Evolutionary conservation across 345 rosid genomes (phyloP).

Genomic region (Populus pruinosa): DNA sequence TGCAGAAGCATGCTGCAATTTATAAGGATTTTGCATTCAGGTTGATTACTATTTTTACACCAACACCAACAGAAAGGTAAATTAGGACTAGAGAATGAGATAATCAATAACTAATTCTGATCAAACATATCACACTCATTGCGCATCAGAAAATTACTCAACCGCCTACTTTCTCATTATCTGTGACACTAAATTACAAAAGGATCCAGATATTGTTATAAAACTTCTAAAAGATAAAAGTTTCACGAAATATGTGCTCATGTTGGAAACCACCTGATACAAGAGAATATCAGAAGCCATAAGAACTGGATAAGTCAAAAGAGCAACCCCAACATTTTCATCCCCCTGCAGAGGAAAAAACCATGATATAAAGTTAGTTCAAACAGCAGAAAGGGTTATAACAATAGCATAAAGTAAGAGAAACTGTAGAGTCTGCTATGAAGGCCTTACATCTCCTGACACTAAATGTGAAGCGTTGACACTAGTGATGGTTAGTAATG

Average conservation of each 20-base stretch:
- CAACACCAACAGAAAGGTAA: slow-evolving; percentile 13
- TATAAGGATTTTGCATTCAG: slow-evolving; percentile 41
- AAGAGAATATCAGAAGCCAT: slow-evolving; percentile 93
- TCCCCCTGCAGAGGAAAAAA: slow-evolving; percentile 54
- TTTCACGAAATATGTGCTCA: slow-evolving; percentile 3
- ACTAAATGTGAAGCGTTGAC: too few relatives aligned
- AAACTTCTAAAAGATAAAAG: background rate
- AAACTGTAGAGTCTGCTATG: background rate
- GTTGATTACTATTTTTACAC: slow-evolving; percentile 13
- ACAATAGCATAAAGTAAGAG: slow-evolving; percentile 2
- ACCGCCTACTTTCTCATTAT: background rate
- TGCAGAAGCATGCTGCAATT: slow-evolving; percentile 49
- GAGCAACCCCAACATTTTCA: slow-evolving; percentile 76
- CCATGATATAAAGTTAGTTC: slow-evolving; percentile 7
- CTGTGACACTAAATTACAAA: too few relatives aligned
- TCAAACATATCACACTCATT: background rate
- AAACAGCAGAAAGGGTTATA: background rate
- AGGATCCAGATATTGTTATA: background rate
- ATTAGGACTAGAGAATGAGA: slow-evolving; percentile 3
- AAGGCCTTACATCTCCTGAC: too few relatives aligned
- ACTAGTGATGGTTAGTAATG: too few relatives aligned
- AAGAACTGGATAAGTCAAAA: slow-evolving; percentile 80
- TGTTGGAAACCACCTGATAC: slow-evolving; percentile 60
- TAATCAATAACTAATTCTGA: background rate
- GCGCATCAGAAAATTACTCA: background rate